Evolutionary conservation across 176 grass and related monocot genomes (phyloP).

Genomic region (Zoysia japonica): DNA sequence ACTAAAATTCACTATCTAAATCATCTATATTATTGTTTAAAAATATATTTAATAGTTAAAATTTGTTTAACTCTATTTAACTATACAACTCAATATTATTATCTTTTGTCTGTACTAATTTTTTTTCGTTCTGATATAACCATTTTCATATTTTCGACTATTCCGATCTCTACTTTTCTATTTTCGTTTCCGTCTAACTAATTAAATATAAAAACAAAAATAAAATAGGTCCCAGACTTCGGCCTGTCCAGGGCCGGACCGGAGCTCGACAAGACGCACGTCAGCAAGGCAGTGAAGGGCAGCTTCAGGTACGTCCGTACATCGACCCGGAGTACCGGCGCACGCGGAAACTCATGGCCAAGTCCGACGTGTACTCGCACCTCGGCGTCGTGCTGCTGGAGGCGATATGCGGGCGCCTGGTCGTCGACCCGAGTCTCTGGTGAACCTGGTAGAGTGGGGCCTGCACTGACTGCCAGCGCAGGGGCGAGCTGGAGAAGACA

Average conservation of each 20-base stretch:
- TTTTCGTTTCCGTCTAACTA: constrained; percentile 16
- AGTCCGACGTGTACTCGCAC: constrained; percentile 48
- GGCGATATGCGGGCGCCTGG: constrained; percentile 41
- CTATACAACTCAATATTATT: too few relatives aligned
- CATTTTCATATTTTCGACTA: too few relatives aligned
- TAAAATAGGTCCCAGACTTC: constrained; percentile 39
- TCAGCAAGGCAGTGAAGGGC: constrained; percentile 88
- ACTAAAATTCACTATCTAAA: too few relatives aligned
- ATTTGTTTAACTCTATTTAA: too few relatives aligned
- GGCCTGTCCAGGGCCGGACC: constrained; percentile 39
- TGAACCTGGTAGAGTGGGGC: constrained; percentile 39
- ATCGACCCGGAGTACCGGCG: constrained; percentile 65
- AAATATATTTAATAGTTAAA: too few relatives aligned
- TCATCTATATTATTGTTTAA: too few relatives aligned
- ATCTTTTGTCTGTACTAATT: too few relatives aligned
- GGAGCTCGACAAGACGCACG: constrained; percentile 55
- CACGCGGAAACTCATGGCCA: constrained; percentile 37
- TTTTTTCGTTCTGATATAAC: too few relatives aligned
- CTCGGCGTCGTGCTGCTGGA: constrained; percentile 50
- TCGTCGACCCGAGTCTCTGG: constrained; percentile 32
- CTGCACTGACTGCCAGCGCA: constrained; percentile 30
- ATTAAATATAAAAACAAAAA: too few relatives aligned
- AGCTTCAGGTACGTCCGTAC: constrained; percentile 70
- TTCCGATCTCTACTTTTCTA: too few relatives aligned
- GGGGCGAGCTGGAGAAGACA: constrained; percentile 38